Base-by-base conservation (phyloP, 805 yeast genomes). In the Cyberlindnera maclurae region DNA sequence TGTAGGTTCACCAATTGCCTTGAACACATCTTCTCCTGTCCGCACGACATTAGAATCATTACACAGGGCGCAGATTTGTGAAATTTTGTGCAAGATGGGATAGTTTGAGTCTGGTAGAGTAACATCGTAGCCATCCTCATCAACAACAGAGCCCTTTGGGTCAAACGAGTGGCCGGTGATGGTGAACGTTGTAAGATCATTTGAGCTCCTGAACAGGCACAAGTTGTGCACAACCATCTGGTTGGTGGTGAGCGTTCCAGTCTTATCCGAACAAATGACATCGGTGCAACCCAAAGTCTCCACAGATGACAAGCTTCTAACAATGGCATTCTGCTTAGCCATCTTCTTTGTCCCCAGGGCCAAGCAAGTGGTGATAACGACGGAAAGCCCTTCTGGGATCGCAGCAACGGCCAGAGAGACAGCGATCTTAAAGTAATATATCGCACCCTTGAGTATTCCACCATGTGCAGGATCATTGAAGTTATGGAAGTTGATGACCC, bases 201-300 rank as follows among this genome's bases (percentile, higher is more conserved):
- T 27, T 58, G 13, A 58, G 36, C 33, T 55, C 55, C 34, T 54
- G 55, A 39, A 62, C 57, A 39, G 51, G 38, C 31, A 48, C 44
- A 34, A 66, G 65, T 37, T 52, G 13, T 64, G 65, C 1, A 62
- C 71, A 16, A 59, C 51, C 74, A 74, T 71, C 46, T 64, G 65
- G 51, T 74, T 74, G 40, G 73, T 65, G 15, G 82, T 75, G 29
- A 75, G 53, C 12, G 72, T 67, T 15, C 72, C 72, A 4, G 72
- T 67, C 40, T 67, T 67, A 45, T 67, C 72, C 27, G 65, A 62
- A 44, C 71, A 67, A 30, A 67, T 58, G 40, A 55, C 75, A 50
- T 72, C 71, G 8, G 76, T 72, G 5, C 75, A 69, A 7, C 82
- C 82, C 46, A 77, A 60, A 11, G 82, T 76, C 53, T 77, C 82